Conservation (phyloP, 441 rosid genomes). For the Metrosideros polymorpha region DNA sequence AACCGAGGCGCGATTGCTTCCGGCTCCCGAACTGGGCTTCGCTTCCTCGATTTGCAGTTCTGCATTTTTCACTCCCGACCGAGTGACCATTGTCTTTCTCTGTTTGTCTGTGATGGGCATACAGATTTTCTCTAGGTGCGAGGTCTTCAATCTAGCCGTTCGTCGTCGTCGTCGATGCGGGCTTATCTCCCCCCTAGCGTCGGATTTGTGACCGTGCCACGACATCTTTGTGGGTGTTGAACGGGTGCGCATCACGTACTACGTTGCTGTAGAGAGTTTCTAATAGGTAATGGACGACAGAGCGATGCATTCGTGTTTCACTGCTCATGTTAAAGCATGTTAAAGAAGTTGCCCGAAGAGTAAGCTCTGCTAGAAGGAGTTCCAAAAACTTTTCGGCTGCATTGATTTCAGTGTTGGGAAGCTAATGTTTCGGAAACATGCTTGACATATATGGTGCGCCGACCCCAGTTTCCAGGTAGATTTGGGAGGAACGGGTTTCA, state of each 20-base stretch:
- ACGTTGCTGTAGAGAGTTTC: background rate
- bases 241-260: background rate
- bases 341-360: background rate
- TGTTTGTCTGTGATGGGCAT: background rate
- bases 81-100: background rate
- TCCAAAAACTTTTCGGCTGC: background rate
- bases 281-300: background rate
- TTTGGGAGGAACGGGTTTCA: background rate
- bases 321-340: background rate
- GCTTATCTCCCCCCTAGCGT: background rate
- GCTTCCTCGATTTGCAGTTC: background rate
- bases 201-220: background rate
- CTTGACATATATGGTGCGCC: background rate
- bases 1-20: background rate
- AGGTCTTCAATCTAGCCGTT: background rate
- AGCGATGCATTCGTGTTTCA: background rate
- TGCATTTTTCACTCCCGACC: background rate
- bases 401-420: background rate
- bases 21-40: background rate
- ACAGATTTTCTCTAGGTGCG: background rate
- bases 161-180: background rate
- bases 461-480: background rate
- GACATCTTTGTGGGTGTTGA: background rate
- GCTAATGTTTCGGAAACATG: background rate
- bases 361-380: background rate